Percentiles rank a stretch among this genome's conserved stretches.
These are phyloP conservation scores for Warburgia ugandensis DNA, from an alignment of 164 flowering plant genomes.

Conservation along the genomic window DNA sequence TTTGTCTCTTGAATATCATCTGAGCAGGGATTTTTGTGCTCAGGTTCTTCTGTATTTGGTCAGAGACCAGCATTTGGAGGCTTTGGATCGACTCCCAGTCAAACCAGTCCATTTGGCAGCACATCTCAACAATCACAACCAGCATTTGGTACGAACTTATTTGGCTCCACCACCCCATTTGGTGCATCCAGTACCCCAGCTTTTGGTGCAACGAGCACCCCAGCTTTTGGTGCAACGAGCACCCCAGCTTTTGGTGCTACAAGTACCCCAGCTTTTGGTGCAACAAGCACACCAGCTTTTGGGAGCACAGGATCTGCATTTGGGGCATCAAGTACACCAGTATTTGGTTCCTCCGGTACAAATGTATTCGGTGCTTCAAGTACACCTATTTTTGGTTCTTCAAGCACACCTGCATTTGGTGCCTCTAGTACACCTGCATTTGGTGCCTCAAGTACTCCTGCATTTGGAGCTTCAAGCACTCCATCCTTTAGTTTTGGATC, in stretches of 20 bases:
- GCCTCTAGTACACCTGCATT: constrained; percentile 35
- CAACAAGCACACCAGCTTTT: constrained; percentile 46
- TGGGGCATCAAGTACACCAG: constrained; percentile 44
- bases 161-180: constrained; percentile 68
- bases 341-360: constrained; percentile 29
- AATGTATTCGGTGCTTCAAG: constrained; percentile 14
- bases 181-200: constrained; percentile 63
- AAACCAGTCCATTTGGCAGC: constrained; percentile 83
- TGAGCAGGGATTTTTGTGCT: constrained; percentile 1
- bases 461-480: constrained; percentile 39
- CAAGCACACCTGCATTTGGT: constrained; percentile 18
- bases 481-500: constrained; percentile 49
- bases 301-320: constrained; percentile 52
- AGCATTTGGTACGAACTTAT: constrained; percentile 64
- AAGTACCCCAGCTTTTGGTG: constrained; percentile 59
- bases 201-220: constrained; percentile 49
- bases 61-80: constrained; percentile 87
- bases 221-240: constrained; percentile 51
- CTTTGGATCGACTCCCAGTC: constrained; percentile 71
- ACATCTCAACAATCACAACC: constrained; percentile 79
- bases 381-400: constrained; percentile 18
- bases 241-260: constrained; percentile 55
- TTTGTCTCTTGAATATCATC: background rate
- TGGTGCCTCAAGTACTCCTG: constrained; percentile 41
- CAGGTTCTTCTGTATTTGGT: constrained; percentile 73